Evolutionary conservation across 2,329 filamentous ascomycete species (phyloP).

Genomic region (Thielaviopsis musarum): DNA sequence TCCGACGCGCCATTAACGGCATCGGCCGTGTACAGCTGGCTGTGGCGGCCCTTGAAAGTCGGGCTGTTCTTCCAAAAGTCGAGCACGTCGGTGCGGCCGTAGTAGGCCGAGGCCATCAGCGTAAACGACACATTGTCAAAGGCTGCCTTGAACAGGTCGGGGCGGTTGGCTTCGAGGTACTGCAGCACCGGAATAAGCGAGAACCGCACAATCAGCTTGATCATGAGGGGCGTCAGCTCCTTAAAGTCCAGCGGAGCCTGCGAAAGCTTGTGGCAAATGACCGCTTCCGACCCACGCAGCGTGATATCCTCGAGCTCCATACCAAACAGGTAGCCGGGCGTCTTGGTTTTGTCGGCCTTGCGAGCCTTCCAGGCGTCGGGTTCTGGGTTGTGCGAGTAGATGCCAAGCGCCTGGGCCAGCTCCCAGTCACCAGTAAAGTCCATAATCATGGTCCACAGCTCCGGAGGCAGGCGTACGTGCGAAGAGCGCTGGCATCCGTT

Average conservation of each 20-base stretch:
- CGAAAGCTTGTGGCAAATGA: conserved; percentile 59
- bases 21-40: conserved; percentile 51
- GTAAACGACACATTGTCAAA: conserved; percentile 76
- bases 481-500: conserved; percentile 22
- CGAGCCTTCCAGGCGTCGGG: conserved; percentile 52
- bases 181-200: conserved; percentile 63
- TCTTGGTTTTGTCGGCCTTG: conserved; percentile 42
- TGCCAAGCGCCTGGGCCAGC: conserved; percentile 59
- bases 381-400: conserved; percentile 61
- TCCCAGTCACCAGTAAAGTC: conserved; percentile 84
- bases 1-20: conserved; percentile 77
- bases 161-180: conserved; percentile 43
- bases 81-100: conserved; percentile 67
- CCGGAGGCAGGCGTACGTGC: conserved; percentile 46
- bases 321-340: conserved; percentile 36
- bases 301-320: conserved; percentile 74
- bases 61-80: conserved; percentile 82
- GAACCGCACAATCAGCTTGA: conserved; percentile 85
- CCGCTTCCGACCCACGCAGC: conserved; percentile 50
- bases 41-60: conserved; percentile 65
- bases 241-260: conserved; percentile 51
- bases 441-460: conserved; percentile 80
- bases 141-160: conserved; percentile 58
- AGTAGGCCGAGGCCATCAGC: conserved; percentile 75
- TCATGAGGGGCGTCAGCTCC: conserved; percentile 61